phyloP scores from a whole-genome alignment of 805 yeast species.

The Tetrapisispora pingtungensis region DNA sequence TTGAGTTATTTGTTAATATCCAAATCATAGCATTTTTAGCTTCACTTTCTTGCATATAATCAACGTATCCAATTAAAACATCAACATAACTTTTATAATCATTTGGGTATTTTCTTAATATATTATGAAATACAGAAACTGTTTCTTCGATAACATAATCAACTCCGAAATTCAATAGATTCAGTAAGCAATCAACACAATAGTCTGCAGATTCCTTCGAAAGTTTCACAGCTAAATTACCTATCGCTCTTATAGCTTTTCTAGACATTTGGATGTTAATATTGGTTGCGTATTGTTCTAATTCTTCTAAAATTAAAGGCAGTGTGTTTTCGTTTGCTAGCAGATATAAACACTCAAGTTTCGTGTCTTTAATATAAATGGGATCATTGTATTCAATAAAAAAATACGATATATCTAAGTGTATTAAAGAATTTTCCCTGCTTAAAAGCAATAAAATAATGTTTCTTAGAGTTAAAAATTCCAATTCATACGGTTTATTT shows the following conservation, averaged over 20 bases:
- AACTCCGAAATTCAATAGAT: constrained; percentile 52
- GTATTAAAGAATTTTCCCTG: constrained; percentile 44
- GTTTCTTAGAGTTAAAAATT: constrained; percentile 73
- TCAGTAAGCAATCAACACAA: constrained; percentile 55
- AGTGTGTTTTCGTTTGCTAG: constrained; percentile 60
- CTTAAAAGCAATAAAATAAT: constrained; percentile 64
- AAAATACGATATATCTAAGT: constrained; percentile 64
- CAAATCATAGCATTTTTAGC: constrained; percentile 71
- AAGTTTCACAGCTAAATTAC: constrained; percentile 75
- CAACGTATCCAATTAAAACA: constrained; percentile 35
- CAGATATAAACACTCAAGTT: constrained; percentile 74
- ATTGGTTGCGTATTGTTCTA: constrained; percentile 80
- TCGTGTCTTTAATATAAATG: constrained; percentile 79
- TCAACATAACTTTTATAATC: constrained; percentile 38
- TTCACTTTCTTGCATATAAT: constrained; percentile 62
- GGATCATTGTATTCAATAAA: constrained; percentile 82
- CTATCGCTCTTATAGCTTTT: constrained; percentile 81
- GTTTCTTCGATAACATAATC: constrained; percentile 75
- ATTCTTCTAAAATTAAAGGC: constrained; percentile 54
- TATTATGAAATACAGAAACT: constrained; percentile 62
- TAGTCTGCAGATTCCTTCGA: constrained; percentile 43
- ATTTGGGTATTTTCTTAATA: constrained; percentile 66
- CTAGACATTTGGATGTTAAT: constrained; percentile 79
- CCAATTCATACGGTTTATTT: constrained; percentile 72
- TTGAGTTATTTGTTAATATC: constrained; percentile 70